phyloP scores from a whole-genome alignment of 2,329 filamentous ascomycete genomes.

The Talaromyces sp. region DNA sequence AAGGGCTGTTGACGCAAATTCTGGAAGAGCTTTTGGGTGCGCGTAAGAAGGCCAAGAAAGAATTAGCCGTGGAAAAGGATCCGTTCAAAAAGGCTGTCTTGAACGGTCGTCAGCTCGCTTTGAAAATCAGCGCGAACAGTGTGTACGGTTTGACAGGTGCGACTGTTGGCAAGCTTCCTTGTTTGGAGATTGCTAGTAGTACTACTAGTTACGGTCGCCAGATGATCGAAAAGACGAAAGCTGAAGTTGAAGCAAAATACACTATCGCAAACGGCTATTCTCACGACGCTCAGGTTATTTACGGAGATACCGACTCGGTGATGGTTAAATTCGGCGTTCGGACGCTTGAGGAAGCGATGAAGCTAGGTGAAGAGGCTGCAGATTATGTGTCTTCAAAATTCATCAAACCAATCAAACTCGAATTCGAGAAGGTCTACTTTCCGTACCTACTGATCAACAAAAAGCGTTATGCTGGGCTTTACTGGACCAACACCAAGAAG shows the following conservation, averaged over 20 bases:
- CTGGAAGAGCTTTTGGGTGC: conserved; percentile 87
- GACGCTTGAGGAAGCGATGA: conserved; percentile 86
- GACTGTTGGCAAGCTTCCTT: conserved; percentile 91
- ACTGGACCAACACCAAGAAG: conserved; percentile 91
- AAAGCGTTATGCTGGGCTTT: conserved; percentile 96
- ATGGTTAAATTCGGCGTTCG: conserved; percentile 98
- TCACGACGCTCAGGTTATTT: conserved; percentile 94
- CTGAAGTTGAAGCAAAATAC: conserved; percentile 88
- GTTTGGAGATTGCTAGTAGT: conserved; percentile 90
- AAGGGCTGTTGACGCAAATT: conserved; percentile 91
- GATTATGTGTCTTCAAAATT: conserved; percentile 88
- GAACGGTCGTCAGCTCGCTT: conserved; percentile 90
- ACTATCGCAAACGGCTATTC: conserved; percentile 91
- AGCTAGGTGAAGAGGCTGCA: conserved; percentile 88
- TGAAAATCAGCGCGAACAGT: conserved; percentile 96
- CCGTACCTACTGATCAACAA: conserved; percentile 99
- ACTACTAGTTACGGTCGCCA: conserved; percentile 95
- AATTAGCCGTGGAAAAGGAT: conserved; percentile 83
- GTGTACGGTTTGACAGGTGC: conserved; percentile 97
- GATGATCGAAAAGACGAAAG: conserved; percentile 98
- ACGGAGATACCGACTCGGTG: conserved; percentile 98
- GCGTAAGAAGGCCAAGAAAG: conserved; percentile 90
- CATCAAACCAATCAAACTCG: conserved; percentile 93
- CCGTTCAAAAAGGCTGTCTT: conserved; percentile 97
- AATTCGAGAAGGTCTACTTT: conserved; percentile 99